Evolutionary conservation across 116 monocot genomes (phyloP), one percentile per base, ranked within the genome.

Genomic region (Trichopus zeylanicus): DNA sequence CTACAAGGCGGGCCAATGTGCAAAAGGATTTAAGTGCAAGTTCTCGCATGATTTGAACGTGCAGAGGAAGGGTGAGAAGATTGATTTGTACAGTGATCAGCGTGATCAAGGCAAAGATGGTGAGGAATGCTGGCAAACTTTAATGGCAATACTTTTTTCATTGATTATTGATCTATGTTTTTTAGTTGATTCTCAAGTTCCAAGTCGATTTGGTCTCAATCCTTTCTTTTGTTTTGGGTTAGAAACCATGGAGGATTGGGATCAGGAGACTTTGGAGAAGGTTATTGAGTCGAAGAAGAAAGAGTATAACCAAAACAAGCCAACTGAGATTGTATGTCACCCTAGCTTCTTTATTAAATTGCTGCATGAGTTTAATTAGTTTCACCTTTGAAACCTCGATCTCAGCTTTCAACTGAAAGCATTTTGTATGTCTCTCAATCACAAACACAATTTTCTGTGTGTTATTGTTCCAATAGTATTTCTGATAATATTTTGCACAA

Each of bases 191-290:
- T n/a, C n/a, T n/a, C n/a, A n/a, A n/a, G n/a, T n/a, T n/a, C n/a
- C n/a, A n/a, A n/a, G n/a, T n/a, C n/a, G n/a, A n/a, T n/a, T n/a
- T 51, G 1, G 10, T 22, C 9, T 37, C 4, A 1, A 57, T 38
- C 7, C 12, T 19, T 48, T 26, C 11, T n/a, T 31, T 61, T 42
- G 0, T 12, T n/a, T 49, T 48, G 64, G 26, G 6, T 69, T 29
- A 97, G 97, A 82, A 18, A 92, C 85, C 0, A 99, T 88, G 98
- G 98, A 91, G 68, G 88, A 99, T 51, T 99, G 85, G 92, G 92
- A 99, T 70, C 98, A 92, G 48, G 98, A 88, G 68, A 99, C 73
- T 2, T 66, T 99, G 26, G 92, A 99, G 72, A 88, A 92, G 73
- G 92, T 92, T 48, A 76, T 99, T 35, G 92, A 72, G 49, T 69